A percentile compares a stretch with the other conserved stretches of the same genome.
phyloP scores from a whole-genome alignment of 805 yeast species.

The Ogataea zsoltii region DNA sequence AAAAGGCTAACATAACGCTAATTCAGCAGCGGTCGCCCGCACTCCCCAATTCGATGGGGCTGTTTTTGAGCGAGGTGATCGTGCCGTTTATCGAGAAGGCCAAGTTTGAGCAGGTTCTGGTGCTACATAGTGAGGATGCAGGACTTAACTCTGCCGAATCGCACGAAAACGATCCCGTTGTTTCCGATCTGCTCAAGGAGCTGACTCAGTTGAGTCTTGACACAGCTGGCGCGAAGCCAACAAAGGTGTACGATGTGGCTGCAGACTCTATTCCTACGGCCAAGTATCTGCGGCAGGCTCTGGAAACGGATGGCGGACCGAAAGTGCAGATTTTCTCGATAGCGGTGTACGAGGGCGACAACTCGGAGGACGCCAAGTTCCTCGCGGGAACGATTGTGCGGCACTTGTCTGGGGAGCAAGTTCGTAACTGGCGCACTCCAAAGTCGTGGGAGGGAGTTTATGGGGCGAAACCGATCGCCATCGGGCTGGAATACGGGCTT shows the following conservation, averaged over 20 bases:
- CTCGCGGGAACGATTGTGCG: conserved; percentile 43
- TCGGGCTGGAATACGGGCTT: conserved; percentile 75
- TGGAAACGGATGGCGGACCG: neutral
- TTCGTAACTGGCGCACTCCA: conserved; percentile 51
- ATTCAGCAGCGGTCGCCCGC: conserved; percentile 85
- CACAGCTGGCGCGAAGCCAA: neutral
- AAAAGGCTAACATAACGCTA: conserved; percentile 46
- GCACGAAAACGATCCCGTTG: neutral
- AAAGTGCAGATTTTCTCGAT: conserved; percentile 30
- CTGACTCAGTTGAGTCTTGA: conserved; percentile 1
- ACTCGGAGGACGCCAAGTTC: conserved; percentile 64
- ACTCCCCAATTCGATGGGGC: conserved; percentile 57
- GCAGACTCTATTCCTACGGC: neutral
- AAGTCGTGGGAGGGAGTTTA: conserved; percentile 84
- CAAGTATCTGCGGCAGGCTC: neutral
- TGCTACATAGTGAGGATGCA: conserved; percentile 75
- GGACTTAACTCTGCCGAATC: conserved; percentile 39
- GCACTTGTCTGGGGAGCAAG: conserved; percentile 17
- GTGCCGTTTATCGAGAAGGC: conserved; percentile 46
- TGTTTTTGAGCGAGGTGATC: conserved; percentile 53
- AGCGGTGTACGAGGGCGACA: conserved; percentile 89
- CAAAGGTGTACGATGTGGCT: neutral
- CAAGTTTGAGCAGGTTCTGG: conserved; percentile 46
- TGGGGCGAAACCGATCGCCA: conserved; percentile 68
- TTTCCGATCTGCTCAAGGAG: neutral